These are phyloP conservation scores for Neonectria sp. DNA, from an alignment of 2,329 filamentous ascomycete species.

Conservation along the genomic window DNA sequence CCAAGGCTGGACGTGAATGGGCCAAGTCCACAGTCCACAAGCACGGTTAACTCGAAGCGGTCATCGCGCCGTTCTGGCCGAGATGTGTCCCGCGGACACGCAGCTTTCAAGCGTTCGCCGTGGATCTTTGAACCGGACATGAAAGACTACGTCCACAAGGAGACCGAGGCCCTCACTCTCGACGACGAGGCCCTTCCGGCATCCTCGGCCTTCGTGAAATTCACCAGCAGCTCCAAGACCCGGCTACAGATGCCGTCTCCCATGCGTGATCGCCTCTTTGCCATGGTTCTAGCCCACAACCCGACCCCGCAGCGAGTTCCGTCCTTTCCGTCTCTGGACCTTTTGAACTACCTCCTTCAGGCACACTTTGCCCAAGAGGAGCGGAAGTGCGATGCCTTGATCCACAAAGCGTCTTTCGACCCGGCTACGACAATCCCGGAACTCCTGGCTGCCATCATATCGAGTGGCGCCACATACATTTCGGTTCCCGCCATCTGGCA, in stretches of 20 bases:
- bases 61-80: constrained; percentile 33
- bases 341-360: constrained; percentile 40
- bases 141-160: constrained; percentile 26
- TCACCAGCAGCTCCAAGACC: constrained; percentile 15
- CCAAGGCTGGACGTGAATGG: constrained; percentile 29
- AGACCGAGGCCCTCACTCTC: constrained; percentile 19
- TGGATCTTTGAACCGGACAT: constrained; percentile 38
- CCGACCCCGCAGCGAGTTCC: constrained; percentile 39
- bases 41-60: constrained; percentile 34
- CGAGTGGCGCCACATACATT: constrained; percentile 39
- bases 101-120: constrained; percentile 27
- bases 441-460: constrained; percentile 40
- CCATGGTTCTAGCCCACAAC: constrained; percentile 43
- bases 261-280: constrained; percentile 43
- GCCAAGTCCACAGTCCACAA: constrained; percentile 32
- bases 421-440: constrained; percentile 31
- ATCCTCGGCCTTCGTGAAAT: constrained; percentile 16
- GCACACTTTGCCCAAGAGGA: constrained; percentile 39
- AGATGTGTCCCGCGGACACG: constrained; percentile 30
- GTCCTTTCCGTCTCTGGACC: constrained; percentile 43
- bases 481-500: constrained; percentile 43
- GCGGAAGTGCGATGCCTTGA: constrained; percentile 35
- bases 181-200: constrained; percentile 22
- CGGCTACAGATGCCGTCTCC: constrained; percentile 28
- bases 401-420: constrained; percentile 42